Conservation (phyloP, 352 stramenopile genomes). For the Thraustochytrium sp. region DNA sequence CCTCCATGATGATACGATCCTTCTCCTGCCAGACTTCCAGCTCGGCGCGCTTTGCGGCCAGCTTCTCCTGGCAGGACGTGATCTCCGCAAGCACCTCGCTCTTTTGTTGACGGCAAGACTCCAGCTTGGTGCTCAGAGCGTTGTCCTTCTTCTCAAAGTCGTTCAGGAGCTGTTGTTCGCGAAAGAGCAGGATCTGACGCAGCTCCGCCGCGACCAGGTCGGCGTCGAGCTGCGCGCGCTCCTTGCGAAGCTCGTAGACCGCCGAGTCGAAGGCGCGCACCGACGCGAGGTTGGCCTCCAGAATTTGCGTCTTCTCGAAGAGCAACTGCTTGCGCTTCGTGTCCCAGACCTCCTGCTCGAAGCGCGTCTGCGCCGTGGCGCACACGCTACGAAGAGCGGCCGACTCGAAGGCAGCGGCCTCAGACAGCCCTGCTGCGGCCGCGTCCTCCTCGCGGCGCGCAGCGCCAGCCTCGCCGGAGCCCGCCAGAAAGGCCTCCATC, state of each 20-base stretch:
- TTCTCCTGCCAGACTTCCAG: constrained; percentile 68
- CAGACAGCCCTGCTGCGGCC: background rate
- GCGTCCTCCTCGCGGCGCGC: background rate
- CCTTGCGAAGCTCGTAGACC: constrained; percentile 73
- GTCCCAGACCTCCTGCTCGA: constrained; percentile 47
- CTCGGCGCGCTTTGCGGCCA: constrained; percentile 69
- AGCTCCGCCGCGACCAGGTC: constrained; percentile 79
- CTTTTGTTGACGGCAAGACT: constrained; percentile 73
- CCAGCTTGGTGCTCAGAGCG: constrained; percentile 71
- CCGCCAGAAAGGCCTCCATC: constrained; percentile 61
- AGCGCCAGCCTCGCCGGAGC: background rate
- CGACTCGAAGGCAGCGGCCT: background rate
- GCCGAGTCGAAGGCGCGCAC: constrained; percentile 72
- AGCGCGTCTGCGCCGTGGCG: background rate
- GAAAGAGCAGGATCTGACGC: constrained; percentile 70
- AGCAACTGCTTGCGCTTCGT: constrained; percentile 48
- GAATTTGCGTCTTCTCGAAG: constrained; percentile 64
- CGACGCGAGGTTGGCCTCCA: constrained; percentile 62
- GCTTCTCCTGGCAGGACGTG: constrained; percentile 64
- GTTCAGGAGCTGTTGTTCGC: constrained; percentile 76
- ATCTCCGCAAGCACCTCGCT: constrained; percentile 69
- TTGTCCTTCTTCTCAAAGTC: constrained; percentile 82
- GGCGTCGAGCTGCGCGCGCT: constrained; percentile 74
- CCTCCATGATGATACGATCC: constrained; percentile 52
- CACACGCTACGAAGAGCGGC: background rate